Evolutionary conservation across 768 basidiomycete species (phyloP).

Genomic region (Collybia nuda): DNA sequence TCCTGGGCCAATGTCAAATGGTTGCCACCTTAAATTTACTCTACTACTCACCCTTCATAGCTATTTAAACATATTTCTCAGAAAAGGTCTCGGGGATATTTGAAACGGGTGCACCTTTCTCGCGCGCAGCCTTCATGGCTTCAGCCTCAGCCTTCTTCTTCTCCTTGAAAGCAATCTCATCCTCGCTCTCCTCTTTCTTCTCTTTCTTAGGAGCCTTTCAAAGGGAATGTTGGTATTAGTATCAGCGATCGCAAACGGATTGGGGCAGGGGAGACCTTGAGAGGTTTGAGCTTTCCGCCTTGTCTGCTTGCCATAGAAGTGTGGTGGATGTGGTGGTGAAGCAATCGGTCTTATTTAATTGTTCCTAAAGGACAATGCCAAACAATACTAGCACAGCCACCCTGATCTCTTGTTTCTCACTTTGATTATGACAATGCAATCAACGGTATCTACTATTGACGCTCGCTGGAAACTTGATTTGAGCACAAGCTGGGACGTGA

Average conservation of each 20-base stretch:
- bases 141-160: constrained; percentile 76
- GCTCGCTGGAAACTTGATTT: constrained; percentile 19
- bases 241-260: constrained; percentile 1
- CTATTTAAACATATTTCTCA: constrained; percentile 4
- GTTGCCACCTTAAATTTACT: constrained; percentile 50
- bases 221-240: constrained; percentile 2
- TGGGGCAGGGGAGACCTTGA: constrained; percentile 55
- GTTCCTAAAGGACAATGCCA: no score
- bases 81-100: background rate
- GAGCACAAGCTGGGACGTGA: constrained; percentile 37
- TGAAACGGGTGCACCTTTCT: constrained; percentile 49
- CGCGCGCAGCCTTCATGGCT: constrained; percentile 69
- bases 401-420: background rate
- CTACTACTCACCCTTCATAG: background rate
- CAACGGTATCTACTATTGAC: background rate
- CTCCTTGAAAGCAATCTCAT: constrained; percentile 71
- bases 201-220: constrained; percentile 86
- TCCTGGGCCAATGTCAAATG: constrained; percentile 34
- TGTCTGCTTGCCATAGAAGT: constrained; percentile 61
- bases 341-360: no score
- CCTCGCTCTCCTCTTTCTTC: constrained; percentile 69
- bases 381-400: no score
- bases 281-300: constrained; percentile 85
- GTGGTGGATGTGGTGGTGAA: constrained; percentile 1
- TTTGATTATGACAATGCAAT: constrained; percentile 5